These are phyloP conservation scores for Clonostachys sp. DNA, from an alignment of 2,329 filamentous ascomycete genomes.

Conservation along the genomic window DNA sequence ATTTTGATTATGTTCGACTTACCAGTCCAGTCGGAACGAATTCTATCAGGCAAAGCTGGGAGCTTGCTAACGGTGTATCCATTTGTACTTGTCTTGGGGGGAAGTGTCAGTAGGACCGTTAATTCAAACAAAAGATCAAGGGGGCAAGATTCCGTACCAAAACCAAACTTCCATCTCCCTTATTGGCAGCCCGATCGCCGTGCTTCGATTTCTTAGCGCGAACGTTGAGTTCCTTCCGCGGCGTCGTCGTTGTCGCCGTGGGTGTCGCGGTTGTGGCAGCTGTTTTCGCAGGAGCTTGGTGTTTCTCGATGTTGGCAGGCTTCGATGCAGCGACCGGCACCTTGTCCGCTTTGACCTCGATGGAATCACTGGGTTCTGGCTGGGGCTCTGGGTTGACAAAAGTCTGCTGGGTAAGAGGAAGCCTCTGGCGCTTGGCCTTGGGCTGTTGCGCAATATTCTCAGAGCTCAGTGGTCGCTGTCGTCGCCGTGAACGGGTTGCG, in stretches of 20 bases:
- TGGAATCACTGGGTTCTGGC: neutral
- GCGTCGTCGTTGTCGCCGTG: slow-evolving; percentile 7
- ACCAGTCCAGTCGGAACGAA: slow-evolving; percentile 65
- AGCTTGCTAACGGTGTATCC: slow-evolving; percentile 84
- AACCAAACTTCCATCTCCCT: slow-evolving; percentile 63
- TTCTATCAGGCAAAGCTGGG: slow-evolving; percentile 73
- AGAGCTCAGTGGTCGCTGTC: slow-evolving; percentile 53
- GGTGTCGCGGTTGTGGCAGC: too few species aligned
- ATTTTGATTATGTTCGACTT: slow-evolving; percentile 21
- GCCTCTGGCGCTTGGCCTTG: slow-evolving; percentile 59
- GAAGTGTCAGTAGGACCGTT: slow-evolving; percentile 9
- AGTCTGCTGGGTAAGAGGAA: slow-evolving; percentile 53
- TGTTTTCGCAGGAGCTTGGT: neutral
- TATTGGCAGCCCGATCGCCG: slow-evolving; percentile 54
- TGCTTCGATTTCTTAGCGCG: slow-evolving; percentile 59
- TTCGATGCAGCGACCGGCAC: slow-evolving; percentile 16
- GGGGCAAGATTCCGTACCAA: slow-evolving; percentile 41
- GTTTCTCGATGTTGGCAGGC: slow-evolving; percentile 26
- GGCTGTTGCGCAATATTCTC: slow-evolving; percentile 52
- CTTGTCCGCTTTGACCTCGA: neutral
- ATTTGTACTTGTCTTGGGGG: slow-evolving; percentile 68
- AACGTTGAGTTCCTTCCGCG: slow-evolving; percentile 51
- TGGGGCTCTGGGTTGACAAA: slow-evolving; percentile 43
- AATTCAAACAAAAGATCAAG: slow-evolving; percentile 1
- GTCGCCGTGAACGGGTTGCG: slow-evolving; percentile 55